These are phyloP conservation scores for Pichia exigua DNA, from an alignment of 805 yeast genomes.

Conservation along the genomic window DNA sequence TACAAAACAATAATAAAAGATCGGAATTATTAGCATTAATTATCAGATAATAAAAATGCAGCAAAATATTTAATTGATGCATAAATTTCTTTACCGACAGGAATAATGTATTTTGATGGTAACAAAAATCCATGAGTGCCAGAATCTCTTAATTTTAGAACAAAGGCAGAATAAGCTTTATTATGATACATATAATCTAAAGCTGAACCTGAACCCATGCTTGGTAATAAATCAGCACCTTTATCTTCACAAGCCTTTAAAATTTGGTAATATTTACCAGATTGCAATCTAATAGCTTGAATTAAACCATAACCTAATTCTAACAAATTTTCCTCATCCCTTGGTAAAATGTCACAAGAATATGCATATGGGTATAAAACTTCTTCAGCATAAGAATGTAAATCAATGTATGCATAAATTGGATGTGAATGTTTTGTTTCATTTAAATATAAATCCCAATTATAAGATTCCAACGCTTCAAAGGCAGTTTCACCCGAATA, in stretches of 20 bases:
- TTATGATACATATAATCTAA: constrained; percentile 80
- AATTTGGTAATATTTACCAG: constrained; percentile 63
- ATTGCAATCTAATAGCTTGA: constrained; percentile 56
- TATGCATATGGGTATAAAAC: constrained; percentile 77
- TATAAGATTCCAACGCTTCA: constrained; percentile 53
- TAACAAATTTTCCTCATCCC: constrained; percentile 72
- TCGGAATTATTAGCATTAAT: not conserved
- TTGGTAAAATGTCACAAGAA: constrained; percentile 63
- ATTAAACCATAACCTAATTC: constrained; percentile 78
- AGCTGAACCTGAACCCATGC: constrained; percentile 71
- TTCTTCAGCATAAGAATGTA: constrained; percentile 82
- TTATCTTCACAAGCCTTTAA: constrained; percentile 73
- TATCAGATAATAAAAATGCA: constrained; percentile 34
- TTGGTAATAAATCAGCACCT: constrained; percentile 66
- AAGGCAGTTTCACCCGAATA: constrained; percentile 71
- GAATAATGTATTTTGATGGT: constrained; percentile 60
- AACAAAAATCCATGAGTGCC: constrained; percentile 79
- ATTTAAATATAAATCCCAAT: constrained; percentile 41
- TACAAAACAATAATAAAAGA: not conserved
- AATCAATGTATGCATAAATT: constrained; percentile 70
- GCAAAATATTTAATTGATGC: constrained; percentile 61
- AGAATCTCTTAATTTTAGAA: constrained; percentile 70
- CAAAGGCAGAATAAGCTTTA: constrained; percentile 79
- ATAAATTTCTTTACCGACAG: constrained; percentile 72
- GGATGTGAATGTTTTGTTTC: constrained; percentile 45